These are phyloP conservation scores for Pistacia integerrima DNA, from an alignment of 345 rosid species.

Conservation along the genomic window DNA sequence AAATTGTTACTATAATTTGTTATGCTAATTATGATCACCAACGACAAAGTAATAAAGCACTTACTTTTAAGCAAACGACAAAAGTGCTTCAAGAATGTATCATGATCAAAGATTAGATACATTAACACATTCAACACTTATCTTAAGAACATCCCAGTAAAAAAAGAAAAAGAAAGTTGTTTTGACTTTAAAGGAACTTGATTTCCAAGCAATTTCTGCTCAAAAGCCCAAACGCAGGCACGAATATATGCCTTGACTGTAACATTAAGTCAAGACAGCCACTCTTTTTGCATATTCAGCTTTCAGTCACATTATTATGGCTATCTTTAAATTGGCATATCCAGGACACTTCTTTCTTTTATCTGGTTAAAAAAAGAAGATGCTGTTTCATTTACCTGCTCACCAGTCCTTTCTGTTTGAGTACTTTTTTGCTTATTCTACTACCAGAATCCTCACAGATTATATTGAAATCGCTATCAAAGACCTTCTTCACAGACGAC, in stretches of 20 bases:
- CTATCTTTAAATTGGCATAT: neutral
- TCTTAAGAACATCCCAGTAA: too few relatives aligned
- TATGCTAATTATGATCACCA: too few relatives aligned
- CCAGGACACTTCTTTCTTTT: neutral
- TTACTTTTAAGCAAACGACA: too few relatives aligned
- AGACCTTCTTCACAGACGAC: neutral
- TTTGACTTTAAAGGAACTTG: too few relatives aligned
- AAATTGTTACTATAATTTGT: too few relatives aligned
- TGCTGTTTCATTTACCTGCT: constrained; percentile 3
- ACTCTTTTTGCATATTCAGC: neutral
- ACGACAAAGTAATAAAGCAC: too few relatives aligned
- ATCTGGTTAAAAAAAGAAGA: neutral
- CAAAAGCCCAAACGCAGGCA: neutral
- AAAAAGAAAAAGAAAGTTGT: too few relatives aligned
- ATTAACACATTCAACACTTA: too few relatives aligned
- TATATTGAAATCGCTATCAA: neutral
- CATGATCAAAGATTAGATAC: too few relatives aligned
- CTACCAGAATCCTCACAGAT: neutral
- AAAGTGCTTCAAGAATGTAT: too few relatives aligned
- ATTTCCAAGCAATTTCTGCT: neutral
- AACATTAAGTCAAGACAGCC: neutral
- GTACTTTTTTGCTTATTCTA: neutral
- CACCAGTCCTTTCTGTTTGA: neutral
- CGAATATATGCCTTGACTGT: neutral
- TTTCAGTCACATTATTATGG: neutral